Evolutionary conservation across 805 yeast species (phyloP).

Genomic region (Phaffomyces opuntiae): DNA sequence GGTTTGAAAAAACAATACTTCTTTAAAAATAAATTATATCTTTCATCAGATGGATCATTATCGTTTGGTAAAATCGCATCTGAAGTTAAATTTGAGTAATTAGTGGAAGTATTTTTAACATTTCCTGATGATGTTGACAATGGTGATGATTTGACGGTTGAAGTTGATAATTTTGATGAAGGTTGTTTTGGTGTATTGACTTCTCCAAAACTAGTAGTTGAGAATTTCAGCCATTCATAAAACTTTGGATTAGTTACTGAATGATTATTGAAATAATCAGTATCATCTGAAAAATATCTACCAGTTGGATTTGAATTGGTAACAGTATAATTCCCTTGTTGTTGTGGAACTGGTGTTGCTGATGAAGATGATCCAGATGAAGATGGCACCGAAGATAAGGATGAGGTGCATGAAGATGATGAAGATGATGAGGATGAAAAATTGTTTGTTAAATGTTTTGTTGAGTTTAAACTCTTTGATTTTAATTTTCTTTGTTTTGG

Average conservation of each 20-base stretch:
- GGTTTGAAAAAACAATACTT: conserved; percentile 23
- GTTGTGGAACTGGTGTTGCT: conserved; percentile 10
- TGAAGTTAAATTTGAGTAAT: background rate
- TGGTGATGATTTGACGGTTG: conserved; percentile 6
- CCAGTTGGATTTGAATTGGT: conserved; percentile 6
- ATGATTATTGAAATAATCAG: conserved; percentile 19
- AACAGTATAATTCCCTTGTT: conserved; percentile 8
- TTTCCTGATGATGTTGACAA: background rate
- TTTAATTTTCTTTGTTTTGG: conserved; percentile 7
- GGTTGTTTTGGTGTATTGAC: background rate
- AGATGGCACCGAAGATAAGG: background rate
- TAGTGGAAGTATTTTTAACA: background rate
- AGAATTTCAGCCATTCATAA: conserved; percentile 5
- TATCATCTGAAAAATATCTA: conserved; percentile 23
- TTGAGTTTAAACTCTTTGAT: background rate
- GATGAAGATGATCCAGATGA: conserved; percentile 5
- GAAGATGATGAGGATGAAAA: conserved; percentile 5
- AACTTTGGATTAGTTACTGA: conserved; percentile 9
- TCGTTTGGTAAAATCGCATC: background rate
- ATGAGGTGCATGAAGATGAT: background rate
- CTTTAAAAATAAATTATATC: conserved; percentile 20
- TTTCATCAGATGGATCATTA: conserved; percentile 3
- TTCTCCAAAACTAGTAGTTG: conserved; percentile 9
- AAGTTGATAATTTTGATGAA: background rate
- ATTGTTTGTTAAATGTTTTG: conserved; percentile 4